Evolutionary conservation across 2,329 filamentous ascomycete genomes (phyloP), one percentile per base, ranked within the genome.

Genomic region (Harringtonia lauricola): DNA sequence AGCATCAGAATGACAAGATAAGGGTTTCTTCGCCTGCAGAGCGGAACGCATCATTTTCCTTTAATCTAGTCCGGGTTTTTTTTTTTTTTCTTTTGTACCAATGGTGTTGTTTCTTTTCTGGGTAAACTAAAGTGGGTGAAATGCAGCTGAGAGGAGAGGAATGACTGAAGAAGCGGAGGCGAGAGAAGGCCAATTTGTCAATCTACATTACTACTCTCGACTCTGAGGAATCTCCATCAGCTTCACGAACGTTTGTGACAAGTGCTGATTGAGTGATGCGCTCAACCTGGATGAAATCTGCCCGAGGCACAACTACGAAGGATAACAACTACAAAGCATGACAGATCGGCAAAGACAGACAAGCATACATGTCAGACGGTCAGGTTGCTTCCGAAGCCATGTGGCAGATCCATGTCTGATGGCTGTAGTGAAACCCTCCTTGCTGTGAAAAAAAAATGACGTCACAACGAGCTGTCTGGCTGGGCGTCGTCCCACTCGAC

Each of bases 401-500:
- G 33, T 36, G 24, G 36, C 41, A 42, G 34, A 29, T 42, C 34
- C 24, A 24, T 37, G 41, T 42, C 41, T 42, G 41, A 42, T 42
- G 22, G 41, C 31, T 17, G 8, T 19, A 24, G 17, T 42, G 41
- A 42, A 42, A 42, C 41, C 24, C 30, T 37, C 34, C 41, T n/a
- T n/a, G n/a, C n/a, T n/a, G n/a, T n/a, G n/a, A n/a, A n/a, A n/a
- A n/a, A n/a, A n/a, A 17, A 33, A 34, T 24, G 31, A 18, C 31
- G 4, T 26, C 17, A 39, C 19, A n/a, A n/a, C n/a, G n/a, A n/a
- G n/a, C n/a, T n/a, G n/a, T n/a, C n/a, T 18, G 4, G 52, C 38
- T 36, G 24, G 24, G 24, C 24, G 24, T 26, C 24, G 7, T 63
- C 60, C 61, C 61, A 65, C 1, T 51, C 55, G 9, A 65, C 56